phyloP scores from a whole-genome alignment of 495 filamentous ascomycete genomes.

The Staphylotrichum tortipilum region DNA sequence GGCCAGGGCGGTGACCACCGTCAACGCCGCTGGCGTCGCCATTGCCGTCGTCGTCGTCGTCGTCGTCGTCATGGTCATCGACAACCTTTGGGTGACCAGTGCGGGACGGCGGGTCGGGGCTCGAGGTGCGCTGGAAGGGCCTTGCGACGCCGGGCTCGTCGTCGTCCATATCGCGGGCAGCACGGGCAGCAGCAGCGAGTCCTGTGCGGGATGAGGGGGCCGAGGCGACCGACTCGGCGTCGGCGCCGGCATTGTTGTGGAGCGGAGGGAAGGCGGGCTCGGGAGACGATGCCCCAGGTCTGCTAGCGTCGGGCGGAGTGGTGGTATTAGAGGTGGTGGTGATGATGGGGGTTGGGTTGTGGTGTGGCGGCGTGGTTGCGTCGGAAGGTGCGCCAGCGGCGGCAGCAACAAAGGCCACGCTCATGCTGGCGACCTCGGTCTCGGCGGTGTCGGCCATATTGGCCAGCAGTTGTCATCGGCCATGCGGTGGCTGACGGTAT shows the following conservation, averaged over 20 bases:
- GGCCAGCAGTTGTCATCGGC: neutral
- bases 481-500: neutral
- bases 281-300: neutral
- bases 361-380: neutral
- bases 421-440: conserved; percentile 13
- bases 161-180: conserved; percentile 49
- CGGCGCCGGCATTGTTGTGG: conserved; percentile 35
- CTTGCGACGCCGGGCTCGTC: conserved; percentile 56
- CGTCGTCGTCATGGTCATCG: conserved; percentile 37
- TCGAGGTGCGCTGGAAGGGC: conserved; percentile 55
- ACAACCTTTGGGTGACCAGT: conserved; percentile 8
- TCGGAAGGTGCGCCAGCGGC: neutral
- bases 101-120: conserved; percentile 39
- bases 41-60: conserved; percentile 29
- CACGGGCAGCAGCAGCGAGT: conserved; percentile 27
- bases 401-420: neutral
- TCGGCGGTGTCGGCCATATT: conserved; percentile 16
- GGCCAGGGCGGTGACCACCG: too few species aligned
- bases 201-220: conserved; percentile 16
- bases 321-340: neutral
- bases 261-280: conserved; percentile 34
- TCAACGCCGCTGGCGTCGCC: neutral
- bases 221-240: conserved; percentile 19
- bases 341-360: neutral
- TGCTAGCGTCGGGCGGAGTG: neutral